Conservation (phyloP, 192 early-diverging fungal species). For the Backusella parvicylindrica region DNA sequence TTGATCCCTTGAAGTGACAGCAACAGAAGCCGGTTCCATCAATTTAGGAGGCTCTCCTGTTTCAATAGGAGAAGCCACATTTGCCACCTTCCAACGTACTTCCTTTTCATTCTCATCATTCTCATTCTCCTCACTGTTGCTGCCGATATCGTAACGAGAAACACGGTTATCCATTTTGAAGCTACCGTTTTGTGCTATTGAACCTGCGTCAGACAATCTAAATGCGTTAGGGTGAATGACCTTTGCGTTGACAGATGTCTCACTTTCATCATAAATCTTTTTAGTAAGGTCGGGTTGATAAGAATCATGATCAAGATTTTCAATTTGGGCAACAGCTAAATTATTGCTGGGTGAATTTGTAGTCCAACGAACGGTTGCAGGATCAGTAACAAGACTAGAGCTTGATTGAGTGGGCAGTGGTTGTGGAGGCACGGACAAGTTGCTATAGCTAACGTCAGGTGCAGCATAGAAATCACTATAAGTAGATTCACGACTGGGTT, state of each 20-base stretch:
- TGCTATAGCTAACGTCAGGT: not conserved
- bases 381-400: conserved; percentile 9
- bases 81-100: conserved; percentile 11
- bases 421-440: not conserved
- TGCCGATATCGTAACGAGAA: not conserved
- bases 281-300: not conserved
- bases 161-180: not conserved
- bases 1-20: not conserved
- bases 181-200: not conserved
- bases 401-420: not conserved
- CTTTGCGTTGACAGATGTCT: conserved; percentile 1
- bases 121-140: not conserved
- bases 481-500: not conserved
- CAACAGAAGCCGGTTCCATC: not conserved
- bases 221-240: conserved; percentile 4
- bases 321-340: not conserved
- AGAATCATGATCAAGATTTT: not conserved
- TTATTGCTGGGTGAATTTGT: not conserved
- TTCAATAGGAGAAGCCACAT: conserved; percentile 9
- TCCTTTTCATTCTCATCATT: not conserved
- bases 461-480: not conserved
- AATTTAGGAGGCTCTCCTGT: not conserved
- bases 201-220: not conserved
- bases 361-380: conserved; percentile 15
- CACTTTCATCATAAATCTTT: not conserved